A percentile compares a stretch with the other conserved stretches of the same genome.
Evolutionary conservation across 176 grass and related monocot species (phyloP).

Genomic region (Cenchrus purpureus): DNA sequence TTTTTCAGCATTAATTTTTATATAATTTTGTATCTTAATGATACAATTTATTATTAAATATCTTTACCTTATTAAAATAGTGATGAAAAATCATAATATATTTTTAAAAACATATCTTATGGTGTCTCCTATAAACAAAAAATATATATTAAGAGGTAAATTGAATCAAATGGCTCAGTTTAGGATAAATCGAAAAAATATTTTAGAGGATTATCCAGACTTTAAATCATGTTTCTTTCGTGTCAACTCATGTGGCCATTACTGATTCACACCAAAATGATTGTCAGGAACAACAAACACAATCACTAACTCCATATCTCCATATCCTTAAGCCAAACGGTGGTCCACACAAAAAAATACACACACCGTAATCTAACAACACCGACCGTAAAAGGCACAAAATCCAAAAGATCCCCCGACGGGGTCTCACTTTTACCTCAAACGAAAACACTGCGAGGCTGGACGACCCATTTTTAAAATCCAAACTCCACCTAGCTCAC

Average conservation of each 20-base stretch:
- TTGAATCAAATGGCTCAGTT: too few relatives aligned
- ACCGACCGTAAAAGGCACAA: not conserved
- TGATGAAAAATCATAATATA: too few relatives aligned
- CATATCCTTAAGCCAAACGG: not conserved
- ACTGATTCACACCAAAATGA: not conserved
- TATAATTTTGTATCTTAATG: too few relatives aligned
- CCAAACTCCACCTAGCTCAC: not conserved
- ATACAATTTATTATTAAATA: too few relatives aligned
- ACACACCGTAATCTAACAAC: not conserved
- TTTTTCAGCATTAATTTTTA: too few relatives aligned
- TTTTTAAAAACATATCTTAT: too few relatives aligned
- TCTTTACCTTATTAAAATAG: too few relatives aligned
- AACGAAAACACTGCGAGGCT: not conserved
- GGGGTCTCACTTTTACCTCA: slow-evolving; percentile 16
- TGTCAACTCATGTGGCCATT: not conserved
- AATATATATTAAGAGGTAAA: too few relatives aligned
- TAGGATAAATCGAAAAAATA: too few relatives aligned
- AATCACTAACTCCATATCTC: not conserved
- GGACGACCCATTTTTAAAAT: not conserved
- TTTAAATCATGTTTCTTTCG: not conserved
- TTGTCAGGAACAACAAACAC: not conserved
- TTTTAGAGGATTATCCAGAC: not conserved
- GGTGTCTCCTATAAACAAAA: too few relatives aligned
- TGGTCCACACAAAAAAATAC: not conserved
- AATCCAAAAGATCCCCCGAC: slow-evolving; percentile 24